Base-by-base conservation (phyloP, 768 basidiomycete species). In the Hericium coralloides region DNA sequence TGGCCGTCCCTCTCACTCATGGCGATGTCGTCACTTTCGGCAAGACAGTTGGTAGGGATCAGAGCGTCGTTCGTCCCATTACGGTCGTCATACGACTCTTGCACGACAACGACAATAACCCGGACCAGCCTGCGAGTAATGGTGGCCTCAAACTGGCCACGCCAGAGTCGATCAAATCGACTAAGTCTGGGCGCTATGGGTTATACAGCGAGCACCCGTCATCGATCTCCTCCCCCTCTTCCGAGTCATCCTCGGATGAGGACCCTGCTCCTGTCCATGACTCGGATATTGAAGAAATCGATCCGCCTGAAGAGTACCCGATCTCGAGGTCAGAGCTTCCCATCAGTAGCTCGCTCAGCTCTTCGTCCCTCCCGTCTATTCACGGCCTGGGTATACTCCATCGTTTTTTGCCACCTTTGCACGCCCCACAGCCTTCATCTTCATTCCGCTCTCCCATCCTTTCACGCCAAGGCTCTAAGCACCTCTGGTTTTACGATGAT, bases 1-100 rank as follows among this genome's bases (percentile, higher is more conserved):
- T 76, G 7, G 79, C 84, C 26, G 78, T 76, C 36, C 65, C 74
- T 39, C 80, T 92, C 49, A 65, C 73, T 43, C 81, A 89, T 64
- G 87, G 86, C 58, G 89, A 90, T 65, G 68, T 80, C 36, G 63
- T 92, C 57, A 90, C 87, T 2, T 88, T 92, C 64, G 89, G 89
- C 62, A 91, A 90, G 70, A 72, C 77, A 5, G 89, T 92, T 1
- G 84, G 82, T 38, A 78, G 79, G 58, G 79, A 80, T 50, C 76
- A 78, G 22, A 79, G 79, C 53, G 69, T 76, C 25, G 88, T 89
- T 31, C 73, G 74, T 3, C 88, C 88, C 12, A 73, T 90, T 43
- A 78, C 80, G 22, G 83, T 74, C 45, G 76, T 80, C 23, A 76
- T 89, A 38, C 78, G 84, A 67, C 69, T 89, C 39, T 59, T 84